Base-by-base conservation (phyloP, 2,329 filamentous ascomycete genomes). In the Raffaelea deltoideospora region DNA sequence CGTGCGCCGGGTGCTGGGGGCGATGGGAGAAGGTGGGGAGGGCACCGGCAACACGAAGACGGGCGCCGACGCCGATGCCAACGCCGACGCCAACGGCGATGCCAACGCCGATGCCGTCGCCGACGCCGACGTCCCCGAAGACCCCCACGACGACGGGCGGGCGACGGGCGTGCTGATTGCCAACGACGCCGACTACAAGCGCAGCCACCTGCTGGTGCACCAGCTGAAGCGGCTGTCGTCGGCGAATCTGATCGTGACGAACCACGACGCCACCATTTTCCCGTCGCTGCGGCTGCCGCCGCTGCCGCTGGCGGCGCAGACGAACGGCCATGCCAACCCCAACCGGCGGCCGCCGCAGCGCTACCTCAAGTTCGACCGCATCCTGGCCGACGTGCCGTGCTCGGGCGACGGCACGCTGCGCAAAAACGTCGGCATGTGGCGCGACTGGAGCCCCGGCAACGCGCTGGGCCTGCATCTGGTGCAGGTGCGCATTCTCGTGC, bases 161-260 rank as follows among this genome's bases (percentile, higher is more conserved):
- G 79, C 87, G 2, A 96, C 88, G 5, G 90, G 90, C 26, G 67
- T 98, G 31, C 69, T 98, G 39, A 81, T 98, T 47, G 90, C 90
- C 43, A 98, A 98, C 59, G 90, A 98, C 52, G 77, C 83, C 49
- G 90, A 98, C 57, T 95, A 95, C 65, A 92, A 88, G 65, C 81
- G 90, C 45, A 85, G 85, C 38, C 90, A 96, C 60, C 90, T 98
- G 82, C 63, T 98, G 54, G 84, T 95, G 33, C 90, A 98, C 57
- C 90, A 98, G 60, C 81, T 96, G 50, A 98, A 98, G 69, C 81
- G 90, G 43, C 69, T 98, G 35, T 94, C 88, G 44, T 96, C 90
- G 5, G 88, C 90, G 3, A 98, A 98, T 55, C 66, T 98, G 47
- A 80, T 98, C 44, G 88, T 98, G 43, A 96, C 86, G 30, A 96